A percentile compares a stretch with the other conserved stretches of the same genome.
phyloP scores from a whole-genome alignment of 2,329 filamentous ascomycete species.

The Beauveria caledonica region DNA sequence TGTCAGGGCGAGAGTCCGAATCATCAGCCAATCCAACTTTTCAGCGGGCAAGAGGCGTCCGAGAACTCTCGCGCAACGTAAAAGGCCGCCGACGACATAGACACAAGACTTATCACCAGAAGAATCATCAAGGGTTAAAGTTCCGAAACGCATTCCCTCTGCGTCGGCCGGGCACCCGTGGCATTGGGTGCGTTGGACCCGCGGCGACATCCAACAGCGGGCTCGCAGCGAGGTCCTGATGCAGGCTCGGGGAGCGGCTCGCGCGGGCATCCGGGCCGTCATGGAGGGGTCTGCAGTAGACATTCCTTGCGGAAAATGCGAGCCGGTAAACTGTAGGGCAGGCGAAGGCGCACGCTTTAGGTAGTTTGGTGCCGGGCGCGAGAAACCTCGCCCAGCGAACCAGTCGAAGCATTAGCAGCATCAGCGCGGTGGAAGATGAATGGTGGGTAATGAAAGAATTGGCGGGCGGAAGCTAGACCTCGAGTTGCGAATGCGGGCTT shows the following conservation, averaged over 20 bases:
- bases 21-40: conserved; percentile 40
- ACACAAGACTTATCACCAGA: conserved; percentile 64
- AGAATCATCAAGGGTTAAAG: conserved; percentile 83
- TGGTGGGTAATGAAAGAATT: not conserved
- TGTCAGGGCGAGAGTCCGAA: conserved; percentile 27
- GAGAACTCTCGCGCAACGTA: conserved; percentile 36
- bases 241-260: conserved; percentile 54
- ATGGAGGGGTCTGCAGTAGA: conserved; percentile 38
- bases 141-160: conserved; percentile 67
- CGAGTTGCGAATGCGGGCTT: not conserved
- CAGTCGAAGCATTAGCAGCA: conserved; percentile 5
- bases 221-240: conserved; percentile 43
- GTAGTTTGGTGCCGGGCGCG: conserved; percentile 35
- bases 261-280: conserved; percentile 31
- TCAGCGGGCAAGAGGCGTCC: conserved; percentile 37
- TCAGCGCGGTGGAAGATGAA: conserved; percentile 12
- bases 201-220: conserved; percentile 34
- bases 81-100: conserved; percentile 49
- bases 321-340: conserved; percentile 72
- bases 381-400: not conserved
- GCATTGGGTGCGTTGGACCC: conserved; percentile 26
- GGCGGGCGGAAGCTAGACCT: not conserved
- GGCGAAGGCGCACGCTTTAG: conserved; percentile 53
- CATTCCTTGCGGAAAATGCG: conserved; percentile 63
- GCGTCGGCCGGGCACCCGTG: conserved; percentile 30